Conservation (phyloP, 768 basidiomycete species). For the Gymnopilus dilepis region DNA sequence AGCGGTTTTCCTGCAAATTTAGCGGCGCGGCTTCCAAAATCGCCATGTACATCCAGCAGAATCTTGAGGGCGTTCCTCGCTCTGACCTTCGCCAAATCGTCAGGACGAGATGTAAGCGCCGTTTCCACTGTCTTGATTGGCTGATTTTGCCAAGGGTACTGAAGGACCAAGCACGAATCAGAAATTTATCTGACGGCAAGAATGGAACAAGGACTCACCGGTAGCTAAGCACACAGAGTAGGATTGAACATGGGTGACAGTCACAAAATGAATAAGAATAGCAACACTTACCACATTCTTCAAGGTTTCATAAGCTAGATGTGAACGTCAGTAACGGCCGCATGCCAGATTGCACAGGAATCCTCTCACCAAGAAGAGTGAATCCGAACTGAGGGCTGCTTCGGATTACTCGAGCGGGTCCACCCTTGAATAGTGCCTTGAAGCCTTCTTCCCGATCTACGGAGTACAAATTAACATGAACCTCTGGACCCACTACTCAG, state of each 20-base stretch:
- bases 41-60: constrained; percentile 87
- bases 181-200: constrained; percentile 26
- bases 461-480: constrained; percentile 19
- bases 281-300: constrained; percentile 47
- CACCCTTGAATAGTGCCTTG: constrained; percentile 90
- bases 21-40: constrained; percentile 72
- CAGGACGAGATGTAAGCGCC: constrained; percentile 68
- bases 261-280: constrained; percentile 24
- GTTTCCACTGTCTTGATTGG: constrained; percentile 68
- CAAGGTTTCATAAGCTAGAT: constrained; percentile 49
- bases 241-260: constrained; percentile 19
- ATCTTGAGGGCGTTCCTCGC: constrained; percentile 96
- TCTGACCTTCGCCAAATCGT: constrained; percentile 87
- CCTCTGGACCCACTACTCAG: constrained; percentile 7
- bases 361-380: constrained; percentile 67
- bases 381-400: constrained; percentile 96
- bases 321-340: constrained; percentile 22
- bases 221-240: constrained; percentile 41
- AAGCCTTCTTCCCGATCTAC: constrained; percentile 89
- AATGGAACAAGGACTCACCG: constrained; percentile 44
- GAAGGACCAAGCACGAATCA: constrained; percentile 26
- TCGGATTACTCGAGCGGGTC: constrained; percentile 84
- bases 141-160: constrained; percentile 86
- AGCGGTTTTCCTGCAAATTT: constrained; percentile 42
- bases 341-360: constrained; percentile 4